Percentiles rank a stretch among this genome's conserved stretches.
These are phyloP conservation scores for Primulina tabacum DNA, from an alignment of 257 asterid genomes.

Conservation along the genomic window DNA sequence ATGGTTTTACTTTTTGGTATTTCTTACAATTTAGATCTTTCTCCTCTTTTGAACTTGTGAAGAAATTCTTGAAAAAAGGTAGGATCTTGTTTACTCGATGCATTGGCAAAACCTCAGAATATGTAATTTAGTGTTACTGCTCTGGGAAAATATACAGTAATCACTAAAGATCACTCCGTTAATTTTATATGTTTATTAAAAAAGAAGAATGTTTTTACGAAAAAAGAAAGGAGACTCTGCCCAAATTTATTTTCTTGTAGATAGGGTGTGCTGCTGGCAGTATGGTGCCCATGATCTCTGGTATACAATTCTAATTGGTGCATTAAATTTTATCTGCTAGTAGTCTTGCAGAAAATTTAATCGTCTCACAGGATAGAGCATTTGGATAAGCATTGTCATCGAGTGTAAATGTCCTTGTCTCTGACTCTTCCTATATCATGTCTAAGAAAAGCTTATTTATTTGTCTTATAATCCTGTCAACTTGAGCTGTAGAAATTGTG, in stretches of 20 bases:
- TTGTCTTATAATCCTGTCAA: not conserved
- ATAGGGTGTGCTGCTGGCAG: not conserved
- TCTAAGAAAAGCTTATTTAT: not conserved
- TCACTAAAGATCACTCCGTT: not conserved
- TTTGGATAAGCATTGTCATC: conserved; percentile 4
- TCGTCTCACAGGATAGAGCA: not conserved
- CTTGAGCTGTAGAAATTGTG: not conserved
- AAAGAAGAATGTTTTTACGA: not conserved
- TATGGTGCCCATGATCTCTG: not conserved
- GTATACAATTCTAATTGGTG: not conserved
- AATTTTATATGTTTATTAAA: not conserved
- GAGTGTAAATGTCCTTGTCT: conserved; percentile 14
- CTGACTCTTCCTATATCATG: no score
- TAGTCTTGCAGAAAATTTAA: not conserved
- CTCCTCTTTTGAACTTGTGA: not conserved
- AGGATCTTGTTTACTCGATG: conserved; percentile 17
- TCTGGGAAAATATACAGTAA: not conserved
- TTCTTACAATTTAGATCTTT: conserved; percentile 9
- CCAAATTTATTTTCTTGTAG: not conserved
- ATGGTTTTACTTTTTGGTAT: not conserved
- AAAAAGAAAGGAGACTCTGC: not conserved
- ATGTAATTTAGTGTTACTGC: not conserved
- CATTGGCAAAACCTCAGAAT: conserved; percentile 6
- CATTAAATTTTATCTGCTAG: conserved; percentile 12
- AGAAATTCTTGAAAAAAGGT: not conserved